A percentile compares a stretch with the other conserved stretches of the same genome.
Evolutionary conservation across 2,329 filamentous ascomycete genomes (phyloP).

Genomic region (Fusarium continuum): DNA sequence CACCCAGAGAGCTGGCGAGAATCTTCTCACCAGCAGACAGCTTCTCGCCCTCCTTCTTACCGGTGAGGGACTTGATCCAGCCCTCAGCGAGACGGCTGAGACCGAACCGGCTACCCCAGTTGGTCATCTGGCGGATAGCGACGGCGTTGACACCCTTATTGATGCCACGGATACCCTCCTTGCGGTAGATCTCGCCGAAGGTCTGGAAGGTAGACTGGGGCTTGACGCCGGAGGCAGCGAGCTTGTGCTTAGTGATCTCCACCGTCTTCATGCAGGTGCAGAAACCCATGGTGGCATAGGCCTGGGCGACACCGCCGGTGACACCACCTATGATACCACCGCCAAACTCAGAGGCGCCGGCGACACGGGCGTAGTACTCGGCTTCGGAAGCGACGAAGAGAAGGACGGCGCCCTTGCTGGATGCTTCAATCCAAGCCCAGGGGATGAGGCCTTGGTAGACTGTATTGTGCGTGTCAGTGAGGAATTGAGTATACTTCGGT

Average conservation of each 20-base stretch:
- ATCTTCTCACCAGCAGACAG: constrained; percentile 88
- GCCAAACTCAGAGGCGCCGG: constrained; percentile 86
- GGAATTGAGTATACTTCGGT: not conserved
- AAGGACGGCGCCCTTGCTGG: constrained; percentile 98
- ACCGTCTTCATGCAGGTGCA: constrained; percentile 99
- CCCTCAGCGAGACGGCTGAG: constrained; percentile 90
- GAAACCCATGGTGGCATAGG: constrained; percentile 99
- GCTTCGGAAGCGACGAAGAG: constrained; percentile 99
- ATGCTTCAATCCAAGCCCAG: constrained; percentile 99
- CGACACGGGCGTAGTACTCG: constrained; percentile 88
- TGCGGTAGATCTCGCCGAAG: constrained; percentile 96
- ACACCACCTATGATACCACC: constrained; percentile 92
- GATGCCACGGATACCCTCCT: constrained; percentile 93
- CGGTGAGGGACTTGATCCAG: constrained; percentile 79
- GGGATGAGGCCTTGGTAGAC: constrained; percentile 99
- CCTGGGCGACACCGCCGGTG: constrained; percentile 93
- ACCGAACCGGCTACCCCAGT: constrained; percentile 98
- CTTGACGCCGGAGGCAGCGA: constrained; percentile 82
- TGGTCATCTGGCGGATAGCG: constrained; percentile 98
- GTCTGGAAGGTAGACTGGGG: constrained; percentile 92
- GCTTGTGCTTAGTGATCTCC: constrained; percentile 98
- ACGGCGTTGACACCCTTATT: constrained; percentile 99
- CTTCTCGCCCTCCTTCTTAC: constrained; percentile 83
- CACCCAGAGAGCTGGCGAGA: constrained; percentile 83
- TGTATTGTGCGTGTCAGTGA: constrained; percentile 54